Evolutionary conservation across 441 rosid genomes (phyloP), one percentile per base, ranked within the genome.

Genomic region (Breynia disticha): DNA sequence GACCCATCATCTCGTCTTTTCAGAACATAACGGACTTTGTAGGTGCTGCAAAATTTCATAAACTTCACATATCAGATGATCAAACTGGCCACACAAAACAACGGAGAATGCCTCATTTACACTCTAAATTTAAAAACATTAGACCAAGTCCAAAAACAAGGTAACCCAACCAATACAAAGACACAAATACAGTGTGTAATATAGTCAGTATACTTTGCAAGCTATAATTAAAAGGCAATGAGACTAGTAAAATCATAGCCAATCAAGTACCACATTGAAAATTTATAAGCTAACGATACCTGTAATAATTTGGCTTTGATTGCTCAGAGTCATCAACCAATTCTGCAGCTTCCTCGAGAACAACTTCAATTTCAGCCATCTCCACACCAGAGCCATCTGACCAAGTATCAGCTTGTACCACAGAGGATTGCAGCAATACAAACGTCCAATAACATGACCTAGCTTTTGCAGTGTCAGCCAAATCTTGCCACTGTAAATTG

Each of bases 331-430:
- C 94, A 50, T 86, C 94, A 57, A 87, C 91, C 76, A 91, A 81
- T 68, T 91, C 94, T 11, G 98, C 98, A 50, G 94, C 96, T 77
- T 91, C 98, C 72, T 91, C 89, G 13, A 91, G 56, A 55, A 73
- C 75, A 22, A 82, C 98, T 65, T 86, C 84, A 6, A 91, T 81
- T 73, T 87, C 94, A 54, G 95, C 96, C 72, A 57, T 65, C 69
- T 86, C 95, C 14, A 75, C 66, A 28, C 64, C 77, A n/a, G 56
- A 55, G 22, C 67, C 77, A 60, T 87, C 86, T 11, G 73, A 67
- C 38, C 78, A 59, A 62, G 72, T 69, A 50, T 82, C 78, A 50
- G 98, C 98, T 62, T 71, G 77, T 60, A 80, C 66, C 43, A 91
- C 73, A 59, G 85, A 79, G 72, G 82, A 68, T 55, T 73, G 72